Evolutionary conservation across 352 stramenopile genomes (phyloP), one percentile per base, ranked within the genome.

Genomic region (Blastocystis sp.): DNA sequence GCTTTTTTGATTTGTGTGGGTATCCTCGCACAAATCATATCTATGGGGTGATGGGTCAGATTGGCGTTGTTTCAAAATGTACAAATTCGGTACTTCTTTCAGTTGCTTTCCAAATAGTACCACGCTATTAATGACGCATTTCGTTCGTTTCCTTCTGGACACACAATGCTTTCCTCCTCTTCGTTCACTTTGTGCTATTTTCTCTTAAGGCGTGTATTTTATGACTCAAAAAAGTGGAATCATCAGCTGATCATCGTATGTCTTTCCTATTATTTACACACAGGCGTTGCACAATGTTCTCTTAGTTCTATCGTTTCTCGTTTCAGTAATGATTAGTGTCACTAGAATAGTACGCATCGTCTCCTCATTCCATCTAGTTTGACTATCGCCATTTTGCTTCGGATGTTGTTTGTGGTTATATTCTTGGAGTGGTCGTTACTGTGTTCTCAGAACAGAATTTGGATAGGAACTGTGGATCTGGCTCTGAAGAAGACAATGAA

Each of bases 1-100:
- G 73, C 56, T 84, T 84, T 39, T 84, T 84, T 45, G 73, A 84
- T 29, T 53, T 68, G 47, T 84, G 73, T 64, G 73, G 73, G n/a
- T 84, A 84, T 45, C 73, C 73, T 2, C 53, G 26, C 3, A 64
- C 39, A 3, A 15, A 20, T 0, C 37, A 69, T n/a, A 26, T 84
- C 11, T 84, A 84, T 45, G 73, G 73, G 1, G 8, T 29, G 18
- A 18, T 68, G 3, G 73, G 73, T 54, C 18, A 34, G 29, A 20
- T 39, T 7, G 73, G 73, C 9, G 73, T 69, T 68, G 43, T 84
- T n/a, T 53, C 50, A 20, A 84, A 84, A n/a, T 84, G 73, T 45
- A 68, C 73, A 18, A 34, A 47, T 11, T 54, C 37, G 20, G 73
- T 84, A 50, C 4, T n/a, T 37, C 4, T 18, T 11, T 50, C 15